Evolutionary conservation across 1,284 basidiomycete genomes (phyloP), one percentile per base, ranked within the genome.

Genomic region (Pseudozyma sp.): DNA sequence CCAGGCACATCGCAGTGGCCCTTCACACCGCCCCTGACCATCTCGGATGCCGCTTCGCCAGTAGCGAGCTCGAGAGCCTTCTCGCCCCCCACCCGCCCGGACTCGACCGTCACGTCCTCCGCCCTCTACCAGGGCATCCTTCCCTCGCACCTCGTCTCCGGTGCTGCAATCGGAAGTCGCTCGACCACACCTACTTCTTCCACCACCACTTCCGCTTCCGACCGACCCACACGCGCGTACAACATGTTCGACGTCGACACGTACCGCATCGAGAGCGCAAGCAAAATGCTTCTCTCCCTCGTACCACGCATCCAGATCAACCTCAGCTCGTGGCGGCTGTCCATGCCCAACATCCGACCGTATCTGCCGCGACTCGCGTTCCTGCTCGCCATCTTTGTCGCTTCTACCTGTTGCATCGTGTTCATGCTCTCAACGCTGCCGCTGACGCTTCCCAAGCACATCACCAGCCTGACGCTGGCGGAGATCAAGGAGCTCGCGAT

Each of bases 401-500:
- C 64, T 29, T 80, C 81, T 2, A 84, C 82, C 2, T 60, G 68
- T 29, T 59, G 75, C 56, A 62, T 84, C 47, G 59, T 81, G 31
- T 52, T 78, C 33, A 72, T 75, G 54, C 69, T 84, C 42, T 76
- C 76, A 2, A 83, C 81, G 2, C 49, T 84, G n/a, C 82, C 82
- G 8, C 62, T 84, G 11, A 68, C 62, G 14, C 56, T 84, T 31
- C 82, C 82, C 2, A 71, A 72, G 45, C 76, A 83, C 55, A 64
- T 84, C 50, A 70, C 81, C n/a, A 63, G 74, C 37, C 68, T 84
- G 16, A 82, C 79, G 11, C 59, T 84, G 7, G 55, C 63, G 34
- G 82, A 84, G 63, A 83, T 84, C 54, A 75, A 78, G 44, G 77
- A 80, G 44, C 59, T 83, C 42, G 81, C 78, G 19, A 60, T 69